Percentiles rank a stretch among this genome's conserved stretches.
These are phyloP conservation scores for Macaranga tanarius DNA, from an alignment of 441 rosid species.

Conservation along the genomic window DNA sequence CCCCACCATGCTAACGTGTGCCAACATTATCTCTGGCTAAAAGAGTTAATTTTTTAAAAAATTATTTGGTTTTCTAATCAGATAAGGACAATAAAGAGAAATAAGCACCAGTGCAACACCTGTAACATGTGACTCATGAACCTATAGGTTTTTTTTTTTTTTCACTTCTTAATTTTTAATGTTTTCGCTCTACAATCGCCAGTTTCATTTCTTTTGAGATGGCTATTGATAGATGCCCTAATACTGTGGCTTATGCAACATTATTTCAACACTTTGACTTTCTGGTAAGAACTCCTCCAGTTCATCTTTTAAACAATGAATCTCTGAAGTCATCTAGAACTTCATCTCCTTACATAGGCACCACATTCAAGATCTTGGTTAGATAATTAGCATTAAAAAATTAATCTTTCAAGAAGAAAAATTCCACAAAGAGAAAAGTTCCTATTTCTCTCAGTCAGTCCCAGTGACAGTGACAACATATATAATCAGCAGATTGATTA, in stretches of 20 bases:
- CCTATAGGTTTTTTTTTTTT: background rate
- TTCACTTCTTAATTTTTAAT: background rate
- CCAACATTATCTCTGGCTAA: too few relatives aligned
- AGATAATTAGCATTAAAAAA: background rate
- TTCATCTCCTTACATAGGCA: background rate
- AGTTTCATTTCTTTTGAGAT: slow-evolving; percentile 5
- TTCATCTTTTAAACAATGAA: background rate
- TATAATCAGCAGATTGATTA: background rate
- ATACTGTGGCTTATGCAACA: background rate
- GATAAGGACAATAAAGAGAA: background rate
- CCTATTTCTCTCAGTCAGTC: background rate
- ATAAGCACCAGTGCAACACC: background rate
- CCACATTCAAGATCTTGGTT: background rate
- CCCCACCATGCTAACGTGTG: too few relatives aligned
- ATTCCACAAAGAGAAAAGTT: background rate
- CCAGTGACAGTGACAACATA: slow-evolving; percentile 3
- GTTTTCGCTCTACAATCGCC: background rate
- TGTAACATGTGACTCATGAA: background rate
- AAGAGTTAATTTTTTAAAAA: too few relatives aligned
- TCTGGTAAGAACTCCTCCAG: background rate
- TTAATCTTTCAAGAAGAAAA: background rate
- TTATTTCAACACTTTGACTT: background rate
- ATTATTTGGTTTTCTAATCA: slow-evolving; percentile 9
- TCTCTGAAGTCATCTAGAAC: background rate
- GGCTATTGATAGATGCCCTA: background rate